These are phyloP conservation scores for Chaetomiaceae sp. DNA, from an alignment of 2,329 filamentous ascomycete genomes.

Conservation along the genomic window DNA sequence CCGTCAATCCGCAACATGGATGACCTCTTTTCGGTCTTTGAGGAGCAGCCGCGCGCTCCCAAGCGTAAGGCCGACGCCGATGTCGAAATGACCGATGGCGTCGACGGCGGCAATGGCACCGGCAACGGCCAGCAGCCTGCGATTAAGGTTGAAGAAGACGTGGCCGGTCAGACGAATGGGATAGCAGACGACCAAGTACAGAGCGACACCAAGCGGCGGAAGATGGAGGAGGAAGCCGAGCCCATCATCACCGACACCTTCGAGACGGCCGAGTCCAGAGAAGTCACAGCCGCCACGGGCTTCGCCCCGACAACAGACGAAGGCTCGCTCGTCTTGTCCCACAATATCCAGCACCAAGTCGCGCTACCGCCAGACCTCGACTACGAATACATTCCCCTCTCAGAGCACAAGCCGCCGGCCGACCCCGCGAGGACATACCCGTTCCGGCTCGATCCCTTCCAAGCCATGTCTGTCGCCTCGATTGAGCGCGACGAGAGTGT, in stretches of 20 bases:
- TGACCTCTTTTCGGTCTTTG: conserved; percentile 79
- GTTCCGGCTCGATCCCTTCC: conserved; percentile 95
- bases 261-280: conserved; percentile 88
- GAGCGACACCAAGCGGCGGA: conserved; percentile 57
- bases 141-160: conserved; percentile 37
- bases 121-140: conserved; percentile 31
- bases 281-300: conserved; percentile 76
- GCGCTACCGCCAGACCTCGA: conserved; percentile 89
- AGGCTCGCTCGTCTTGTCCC: conserved; percentile 74
- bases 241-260: conserved; percentile 91
- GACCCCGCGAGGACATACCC: conserved; percentile 79
- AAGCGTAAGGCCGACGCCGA: conserved; percentile 36
- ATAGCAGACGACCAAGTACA: conserved; percentile 29
- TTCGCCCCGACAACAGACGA: conserved; percentile 58
- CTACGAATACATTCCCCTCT: conserved; percentile 93
- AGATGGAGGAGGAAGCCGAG: conserved; percentile 61
- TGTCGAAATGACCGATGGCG: conserved; percentile 41
- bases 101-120: conserved; percentile 27
- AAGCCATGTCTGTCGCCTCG: conserved; percentile 87
- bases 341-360: conserved; percentile 98
- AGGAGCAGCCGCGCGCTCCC: conserved; percentile 56
- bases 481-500: conserved; percentile 97
- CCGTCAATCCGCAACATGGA: conserved; percentile 50
- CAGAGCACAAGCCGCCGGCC: conserved; percentile 84
- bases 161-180: conserved; percentile 13